Conservation (phyloP, 805 yeast species). For the Suhomyces kilbournensis region DNA sequence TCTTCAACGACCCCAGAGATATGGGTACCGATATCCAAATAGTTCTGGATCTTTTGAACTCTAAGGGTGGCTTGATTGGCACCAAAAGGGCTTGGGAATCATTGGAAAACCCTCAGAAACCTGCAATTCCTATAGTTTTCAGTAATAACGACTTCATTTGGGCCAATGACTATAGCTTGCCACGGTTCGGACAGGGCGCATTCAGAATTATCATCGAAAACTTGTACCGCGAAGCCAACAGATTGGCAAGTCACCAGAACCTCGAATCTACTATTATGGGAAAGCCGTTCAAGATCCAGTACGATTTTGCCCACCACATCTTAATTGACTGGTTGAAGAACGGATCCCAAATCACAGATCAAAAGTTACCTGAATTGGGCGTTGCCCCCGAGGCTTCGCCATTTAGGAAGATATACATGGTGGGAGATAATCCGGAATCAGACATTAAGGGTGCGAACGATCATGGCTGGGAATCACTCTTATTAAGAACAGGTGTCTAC, state of each 20-base stretch:
- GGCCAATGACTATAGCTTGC: conserved; percentile 77
- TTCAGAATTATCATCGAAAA: conserved; percentile 62
- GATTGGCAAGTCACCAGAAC: conserved; percentile 29
- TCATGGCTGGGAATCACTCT: conserved; percentile 84
- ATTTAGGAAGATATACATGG: conserved; percentile 75
- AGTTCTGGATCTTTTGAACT: conserved; percentile 64
- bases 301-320: conserved; percentile 77
- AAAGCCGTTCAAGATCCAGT: conserved; percentile 76
- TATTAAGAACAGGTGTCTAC: conserved; percentile 88
- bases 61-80: conserved; percentile 61
- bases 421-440: conserved; percentile 94
- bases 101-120: conserved; percentile 26
- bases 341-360: conserved; percentile 14
- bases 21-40: conserved; percentile 83
- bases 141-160: conserved; percentile 82
- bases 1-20: conserved; percentile 87
- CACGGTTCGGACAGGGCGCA: conserved; percentile 92
- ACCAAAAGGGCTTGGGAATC: conserved; percentile 43
- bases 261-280: conserved; percentile 58
- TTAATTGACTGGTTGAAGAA: conserved; percentile 50
- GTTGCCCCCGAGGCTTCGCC: conserved; percentile 30
- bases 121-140: conserved; percentile 69
- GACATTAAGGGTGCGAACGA: conserved; percentile 88
- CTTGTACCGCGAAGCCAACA: conserved; percentile 53
- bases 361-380: conserved; percentile 45